phyloP scores from a whole-genome alignment of 441 rosid genomes.

The Bocquillonia castaneifolia region DNA sequence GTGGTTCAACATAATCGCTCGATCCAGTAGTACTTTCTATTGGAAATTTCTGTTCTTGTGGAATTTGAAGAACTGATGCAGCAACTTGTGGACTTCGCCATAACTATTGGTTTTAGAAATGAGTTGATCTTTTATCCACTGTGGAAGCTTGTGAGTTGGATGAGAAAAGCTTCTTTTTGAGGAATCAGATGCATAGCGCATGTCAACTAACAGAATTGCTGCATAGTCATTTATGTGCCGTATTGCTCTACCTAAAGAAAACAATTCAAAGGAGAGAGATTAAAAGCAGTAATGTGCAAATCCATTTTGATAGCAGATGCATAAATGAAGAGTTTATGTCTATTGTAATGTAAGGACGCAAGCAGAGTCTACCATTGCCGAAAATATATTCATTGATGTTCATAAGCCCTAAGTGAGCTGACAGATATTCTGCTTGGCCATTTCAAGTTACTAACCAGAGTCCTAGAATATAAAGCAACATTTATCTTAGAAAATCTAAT shows the following conservation, averaged over 20 bases:
- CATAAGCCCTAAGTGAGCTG: background rate
- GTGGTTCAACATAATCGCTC: background rate
- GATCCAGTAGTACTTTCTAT: background rate
- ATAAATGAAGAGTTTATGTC: background rate
- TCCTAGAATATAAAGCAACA: too few species aligned
- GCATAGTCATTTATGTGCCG: slow-evolving; percentile 82
- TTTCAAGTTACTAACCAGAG: too few species aligned
- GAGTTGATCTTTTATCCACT: slow-evolving; percentile 72
- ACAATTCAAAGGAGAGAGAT: background rate
- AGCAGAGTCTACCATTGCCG: too few species aligned
- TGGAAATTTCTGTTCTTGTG: slow-evolving; percentile 37
- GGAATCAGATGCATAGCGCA: slow-evolving; percentile 61
- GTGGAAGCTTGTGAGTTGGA: slow-evolving; percentile 75
- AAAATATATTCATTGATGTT: background rate
- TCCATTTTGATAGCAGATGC: background rate
- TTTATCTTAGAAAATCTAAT: background rate
- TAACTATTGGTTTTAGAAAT: slow-evolving; percentile 58
- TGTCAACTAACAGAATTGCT: slow-evolving; percentile 83
- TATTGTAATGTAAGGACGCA: background rate
- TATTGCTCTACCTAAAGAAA: slow-evolving; percentile 71
- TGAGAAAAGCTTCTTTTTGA: slow-evolving; percentile 43
- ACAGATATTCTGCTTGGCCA: background rate
- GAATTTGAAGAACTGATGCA: slow-evolving; percentile 75
- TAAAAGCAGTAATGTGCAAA: slow-evolving; percentile 1
- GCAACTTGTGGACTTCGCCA: slow-evolving; percentile 72